Evolutionary conservation across 805 yeast species (phyloP), one percentile per base, ranked within the genome.

Genomic region (Yamadazyma paraphyllophila): DNA sequence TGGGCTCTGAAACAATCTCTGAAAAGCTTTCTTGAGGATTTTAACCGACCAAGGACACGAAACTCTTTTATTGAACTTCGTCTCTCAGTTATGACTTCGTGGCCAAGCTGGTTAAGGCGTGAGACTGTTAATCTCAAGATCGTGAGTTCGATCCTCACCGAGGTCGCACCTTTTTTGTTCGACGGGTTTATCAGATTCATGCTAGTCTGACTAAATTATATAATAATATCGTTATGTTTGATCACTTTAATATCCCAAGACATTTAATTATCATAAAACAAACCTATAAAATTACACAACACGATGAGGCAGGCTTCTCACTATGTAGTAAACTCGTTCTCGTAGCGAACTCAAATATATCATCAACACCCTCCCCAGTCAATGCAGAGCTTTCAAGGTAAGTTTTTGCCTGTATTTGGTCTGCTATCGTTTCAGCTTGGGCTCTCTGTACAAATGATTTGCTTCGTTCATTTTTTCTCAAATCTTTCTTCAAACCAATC

Each of bases 331-430:
- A 67, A 59, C 94, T 84, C 2, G 91, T 83, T 54, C 97, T 74
- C 1, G 96, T 88, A 12, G 97, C 97, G 41, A 81, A 80, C 65
- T 91, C 97, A 62, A 91, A 90, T 2, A 91, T 91, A 59, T 88
- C 95, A 63, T 90, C 97, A 16, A 91, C 97, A 10, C 96, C 96
- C 60, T 88, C 96, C 4, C 97, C 97, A 2, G 96, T 88, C 53
- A 91, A 69, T 1, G 97, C 89, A 39, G 96, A 86, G 60, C 97
- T 88, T 58, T 91, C 97, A 59, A 91, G 66, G 60, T 88, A 91
- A 50, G 73, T 77, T 51, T 85, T 82, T 1, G 97, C 97, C 4
- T 96, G 96, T 33, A 91, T 85, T 45, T 79, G 77, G 45, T 75
- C 75, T 0, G 96, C 96, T 20, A 83, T 85, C 40, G 71, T 72